These are phyloP conservation scores for Brassica rapa DNA, from an alignment of 345 rosid genomes.

Conservation along the genomic window DNA sequence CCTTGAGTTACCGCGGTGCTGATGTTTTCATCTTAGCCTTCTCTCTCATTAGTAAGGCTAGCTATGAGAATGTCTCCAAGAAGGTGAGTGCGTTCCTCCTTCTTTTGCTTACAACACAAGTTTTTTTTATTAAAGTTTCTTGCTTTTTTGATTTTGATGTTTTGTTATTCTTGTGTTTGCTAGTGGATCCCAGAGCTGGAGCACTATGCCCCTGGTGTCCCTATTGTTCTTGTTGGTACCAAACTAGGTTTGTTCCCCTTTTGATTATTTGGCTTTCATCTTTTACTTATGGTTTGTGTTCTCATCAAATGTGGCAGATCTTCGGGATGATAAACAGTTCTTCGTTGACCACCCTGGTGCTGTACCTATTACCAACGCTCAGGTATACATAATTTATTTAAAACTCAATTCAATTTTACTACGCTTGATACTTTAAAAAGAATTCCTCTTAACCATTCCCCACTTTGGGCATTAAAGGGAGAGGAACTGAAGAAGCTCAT, in stretches of 20 bases:
- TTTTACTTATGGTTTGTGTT: conserved; percentile 18
- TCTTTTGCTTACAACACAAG: background rate
- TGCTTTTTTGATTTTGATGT: background rate
- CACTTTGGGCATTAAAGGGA: conserved; percentile 51
- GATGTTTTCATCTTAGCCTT: conserved; percentile 92
- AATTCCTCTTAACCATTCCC: conserved; percentile 14
- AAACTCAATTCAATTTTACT: background rate
- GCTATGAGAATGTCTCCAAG: conserved; percentile 95
- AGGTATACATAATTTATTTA: conserved; percentile 44
- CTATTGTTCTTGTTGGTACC: conserved; percentile 88
- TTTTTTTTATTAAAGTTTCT: background rate
- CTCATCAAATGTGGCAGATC: conserved; percentile 52
- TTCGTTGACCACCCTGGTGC: conserved; percentile 91
- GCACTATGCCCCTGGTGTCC: conserved; percentile 96
- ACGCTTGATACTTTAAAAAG: background rate
- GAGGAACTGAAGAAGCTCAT: conserved; percentile 88
- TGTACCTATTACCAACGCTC: conserved; percentile 75
- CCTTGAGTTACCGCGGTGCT: conserved; percentile 93
- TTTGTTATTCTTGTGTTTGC: conserved; percentile 25
- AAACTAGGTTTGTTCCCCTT: conserved; percentile 60
- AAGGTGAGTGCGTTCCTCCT: conserved; percentile 51
- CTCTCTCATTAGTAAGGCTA: conserved; percentile 96
- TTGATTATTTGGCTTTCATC: background rate
- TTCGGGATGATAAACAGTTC: conserved; percentile 90
- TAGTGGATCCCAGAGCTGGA: conserved; percentile 97